phyloP scores from a whole-genome alignment of 2,329 filamentous ascomycete genomes.

The Fusarium cicatricum region DNA sequence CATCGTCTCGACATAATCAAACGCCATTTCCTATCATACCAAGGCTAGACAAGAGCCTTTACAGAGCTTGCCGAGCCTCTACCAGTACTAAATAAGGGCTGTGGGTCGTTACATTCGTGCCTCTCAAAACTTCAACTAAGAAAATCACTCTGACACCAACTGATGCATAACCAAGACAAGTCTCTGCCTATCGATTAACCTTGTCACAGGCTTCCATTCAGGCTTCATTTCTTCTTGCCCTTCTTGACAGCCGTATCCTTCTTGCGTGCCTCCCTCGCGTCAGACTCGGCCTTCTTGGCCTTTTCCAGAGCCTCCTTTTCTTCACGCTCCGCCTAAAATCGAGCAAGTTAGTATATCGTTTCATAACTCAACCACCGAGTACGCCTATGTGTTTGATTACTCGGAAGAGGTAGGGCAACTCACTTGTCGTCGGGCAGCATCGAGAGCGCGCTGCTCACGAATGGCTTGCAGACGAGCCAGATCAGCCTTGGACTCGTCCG shows the following conservation, averaged over 20 bases:
- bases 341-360: slow-evolving; percentile 33
- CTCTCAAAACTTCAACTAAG: not conserved
- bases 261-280: slow-evolving; percentile 62
- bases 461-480: slow-evolving; percentile 83
- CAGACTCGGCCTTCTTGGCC: slow-evolving; percentile 58
- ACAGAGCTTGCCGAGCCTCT: no score
- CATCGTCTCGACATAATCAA: no score
- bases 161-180: slow-evolving; percentile 1
- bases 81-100: no score
- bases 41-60: no score
- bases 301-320: slow-evolving; percentile 62
- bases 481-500: slow-evolving; percentile 92
- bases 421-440: slow-evolving; percentile 83
- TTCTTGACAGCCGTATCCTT: slow-evolving; percentile 62
- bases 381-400: no score
- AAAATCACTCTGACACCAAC: not conserved
- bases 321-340: slow-evolving; percentile 63
- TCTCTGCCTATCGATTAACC: slow-evolving; percentile 1
- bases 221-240: slow-evolving; percentile 55
- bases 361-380: no score
- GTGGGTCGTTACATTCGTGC: no score
- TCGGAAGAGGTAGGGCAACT: not conserved
- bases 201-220: not conserved
- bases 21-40: no score
- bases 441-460: slow-evolving; percentile 84